Base-by-base conservation (phyloP, 2,329 filamentous ascomycete genomes). In the Colletotrichum sp. region DNA sequence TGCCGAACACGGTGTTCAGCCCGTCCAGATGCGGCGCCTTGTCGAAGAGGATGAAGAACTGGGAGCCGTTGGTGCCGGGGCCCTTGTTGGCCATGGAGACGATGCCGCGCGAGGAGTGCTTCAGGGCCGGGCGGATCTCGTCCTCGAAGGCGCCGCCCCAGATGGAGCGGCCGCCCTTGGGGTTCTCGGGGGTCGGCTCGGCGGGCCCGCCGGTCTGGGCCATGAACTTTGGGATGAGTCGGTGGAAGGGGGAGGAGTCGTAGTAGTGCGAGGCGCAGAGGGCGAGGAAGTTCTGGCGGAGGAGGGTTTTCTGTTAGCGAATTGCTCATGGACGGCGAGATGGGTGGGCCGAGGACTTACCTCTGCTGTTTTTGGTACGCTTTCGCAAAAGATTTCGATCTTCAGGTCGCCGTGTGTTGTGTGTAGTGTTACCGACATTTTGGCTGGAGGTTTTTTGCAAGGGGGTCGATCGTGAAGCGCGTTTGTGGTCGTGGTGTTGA, bases 321-420 rank as follows among this genome's bases (percentile, higher is more conserved):
- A 0, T n/a, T 52, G 44, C 2, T 39, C 16, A 13, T 32, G 0
- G 32, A 32, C 39, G 22, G 28, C 57, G 30, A 6, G 75, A 55
- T 18, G 12, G 16, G 1, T 32, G 32, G 34, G 55, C 13, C 7
- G 30, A 39, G 12, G 28, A 75, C 86, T 72, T 87, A 94, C 94
- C 87, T 98, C 95, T 78, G 96, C 94, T 1, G 97, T 98, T 84
- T 96, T 96, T 77, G 97, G 97, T 36, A 98, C 95, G 80, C 95
- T 93, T 84, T 98, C 95, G 88, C 96, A 99, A 87, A 98, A 99
- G 79, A 99, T 89, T 85, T 99, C 97, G 81, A 99, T 92, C 87
- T 99, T 99, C 83, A 99, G 90, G 85, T 97, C 94, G 83, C 97
- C 97, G 69, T 94, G 90, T 67, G 93, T 95, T 66, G 97, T 99